Percentiles rank a stretch among this genome's conserved stretches.
Evolutionary conservation across 2,329 filamentous ascomycete genomes (phyloP).

Genomic region (Drechslerella coelobrocha): DNA sequence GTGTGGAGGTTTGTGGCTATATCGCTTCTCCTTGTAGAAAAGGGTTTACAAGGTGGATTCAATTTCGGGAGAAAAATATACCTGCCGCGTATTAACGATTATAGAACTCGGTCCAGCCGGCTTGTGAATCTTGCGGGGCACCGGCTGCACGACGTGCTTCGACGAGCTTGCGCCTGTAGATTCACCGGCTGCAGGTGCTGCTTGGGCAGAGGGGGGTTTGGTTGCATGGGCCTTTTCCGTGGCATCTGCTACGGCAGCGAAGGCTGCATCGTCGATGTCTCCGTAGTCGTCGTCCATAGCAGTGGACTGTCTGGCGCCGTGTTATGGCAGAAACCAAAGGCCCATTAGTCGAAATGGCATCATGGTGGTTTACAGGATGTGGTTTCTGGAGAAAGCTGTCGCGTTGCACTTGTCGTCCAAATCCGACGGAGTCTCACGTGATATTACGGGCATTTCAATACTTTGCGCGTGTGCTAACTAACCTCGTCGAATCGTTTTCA

Average conservation of each 20-base stretch:
- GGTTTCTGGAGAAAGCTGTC: background rate
- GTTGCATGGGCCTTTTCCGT: slow-evolving; percentile 55
- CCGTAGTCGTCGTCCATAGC: slow-evolving; percentile 63
- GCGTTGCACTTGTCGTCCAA: slow-evolving; percentile 31
- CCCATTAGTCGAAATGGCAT: background rate
- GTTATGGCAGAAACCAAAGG: slow-evolving; percentile 6
- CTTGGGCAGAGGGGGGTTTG: slow-evolving; percentile 52
- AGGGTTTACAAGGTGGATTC: slow-evolving; percentile 75
- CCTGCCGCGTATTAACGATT: slow-evolving; percentile 53
- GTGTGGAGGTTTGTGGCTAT: background rate
- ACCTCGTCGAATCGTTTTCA: no score
- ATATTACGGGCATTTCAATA: slow-evolving; percentile 13
- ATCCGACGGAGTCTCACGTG: background rate
- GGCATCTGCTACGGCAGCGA: slow-evolving; percentile 65
- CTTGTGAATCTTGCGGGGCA: slow-evolving; percentile 50
- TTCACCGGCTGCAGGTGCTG: slow-evolving; percentile 57
- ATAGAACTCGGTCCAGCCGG: slow-evolving; percentile 47
- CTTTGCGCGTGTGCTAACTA: no score
- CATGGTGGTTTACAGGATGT: background rate
- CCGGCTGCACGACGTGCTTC: slow-evolving; percentile 46
- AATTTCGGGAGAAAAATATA: slow-evolving; percentile 70
- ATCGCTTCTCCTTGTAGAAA: slow-evolving; percentile 7
- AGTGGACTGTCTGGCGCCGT: slow-evolving; percentile 46
- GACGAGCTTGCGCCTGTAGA: slow-evolving; percentile 52
- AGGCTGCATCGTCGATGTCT: slow-evolving; percentile 66